A percentile compares a stretch with the other conserved stretches of the same genome.
Conservation (phyloP, 805 yeast species). For the Teunomyces barrocoloradensis region DNA sequence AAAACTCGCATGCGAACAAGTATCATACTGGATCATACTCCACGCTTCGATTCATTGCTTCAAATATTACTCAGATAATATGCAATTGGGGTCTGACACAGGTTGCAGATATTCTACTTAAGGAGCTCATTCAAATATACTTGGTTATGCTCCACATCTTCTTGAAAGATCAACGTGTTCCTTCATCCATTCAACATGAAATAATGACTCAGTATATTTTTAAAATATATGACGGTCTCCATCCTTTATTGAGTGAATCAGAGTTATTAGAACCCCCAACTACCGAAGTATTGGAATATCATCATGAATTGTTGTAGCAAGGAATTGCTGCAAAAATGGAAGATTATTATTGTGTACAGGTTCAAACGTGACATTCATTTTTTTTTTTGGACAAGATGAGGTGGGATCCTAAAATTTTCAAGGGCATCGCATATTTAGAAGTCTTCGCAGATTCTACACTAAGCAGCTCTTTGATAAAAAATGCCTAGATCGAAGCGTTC, state of each 20-base stretch:
- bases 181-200: constrained; percentile 16
- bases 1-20: constrained; percentile 11
- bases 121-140: constrained; percentile 14
- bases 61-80: background rate
- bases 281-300: background rate
- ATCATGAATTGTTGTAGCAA: background rate
- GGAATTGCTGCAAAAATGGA: constrained; percentile 2
- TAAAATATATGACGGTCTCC: background rate
- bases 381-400: constrained; percentile 22
- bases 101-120: background rate
- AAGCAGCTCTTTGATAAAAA: constrained; percentile 12
- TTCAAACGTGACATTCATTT: constrained; percentile 9
- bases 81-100: background rate
- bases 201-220: constrained; percentile 11
- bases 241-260: background rate
- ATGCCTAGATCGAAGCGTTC: constrained; percentile 99
- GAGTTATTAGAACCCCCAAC: background rate
- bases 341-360: background rate
- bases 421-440: constrained; percentile 4
- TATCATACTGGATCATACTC: constrained; percentile 1
- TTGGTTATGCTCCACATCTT: constrained; percentile 12
- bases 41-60: background rate
- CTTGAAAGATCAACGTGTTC: constrained; percentile 11
- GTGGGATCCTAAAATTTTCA: constrained; percentile 11
- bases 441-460: background rate